A percentile compares a stretch with the other conserved stretches of the same genome.
Evolutionary conservation across 148 eudicot genomes (phyloP).

Genomic region (Diospyros kaki): DNA sequence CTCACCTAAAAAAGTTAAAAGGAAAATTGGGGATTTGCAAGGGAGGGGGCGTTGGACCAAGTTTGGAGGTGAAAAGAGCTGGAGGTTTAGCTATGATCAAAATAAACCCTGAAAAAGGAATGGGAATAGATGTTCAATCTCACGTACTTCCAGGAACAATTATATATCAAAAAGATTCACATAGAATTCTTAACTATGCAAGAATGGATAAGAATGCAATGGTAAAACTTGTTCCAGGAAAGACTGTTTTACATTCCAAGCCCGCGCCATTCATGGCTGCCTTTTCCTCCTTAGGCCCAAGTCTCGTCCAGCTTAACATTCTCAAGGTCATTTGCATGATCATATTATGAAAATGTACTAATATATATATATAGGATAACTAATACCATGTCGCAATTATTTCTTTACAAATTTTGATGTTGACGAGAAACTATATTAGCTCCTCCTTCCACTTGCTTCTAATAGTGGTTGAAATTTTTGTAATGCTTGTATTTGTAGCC

Average conservation of each 20-base stretch:
- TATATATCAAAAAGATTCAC: not conserved
- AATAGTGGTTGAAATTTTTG: too few species aligned
- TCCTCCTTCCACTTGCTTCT: too few species aligned
- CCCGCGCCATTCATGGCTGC: slow-evolving; percentile 24
- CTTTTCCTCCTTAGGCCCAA: slow-evolving; percentile 17
- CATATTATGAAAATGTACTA: too few species aligned
- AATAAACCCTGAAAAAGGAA: slow-evolving; percentile 10
- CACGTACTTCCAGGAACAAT: slow-evolving; percentile 14
- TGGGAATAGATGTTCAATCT: slow-evolving; percentile 1
- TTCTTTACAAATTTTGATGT: too few species aligned
- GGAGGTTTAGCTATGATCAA: slow-evolving; percentile 16
- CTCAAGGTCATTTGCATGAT: slow-evolving; percentile 7
- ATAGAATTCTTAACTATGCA: slow-evolving; percentile 3
- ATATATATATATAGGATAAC: too few species aligned
- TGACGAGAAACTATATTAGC: too few species aligned
- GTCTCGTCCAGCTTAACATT: slow-evolving; percentile 11
- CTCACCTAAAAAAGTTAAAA: slow-evolving; percentile 13
- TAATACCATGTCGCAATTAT: too few species aligned
- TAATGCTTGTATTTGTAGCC: too few species aligned
- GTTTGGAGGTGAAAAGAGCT: slow-evolving; percentile 19
- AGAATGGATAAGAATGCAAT: slow-evolving; percentile 6
- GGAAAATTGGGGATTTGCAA: slow-evolving; percentile 17
- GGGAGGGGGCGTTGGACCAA: slow-evolving; percentile 8
- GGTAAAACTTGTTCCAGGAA: slow-evolving; percentile 9
- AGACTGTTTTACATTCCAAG: slow-evolving; percentile 9